Evolutionary conservation across 2,329 filamentous ascomycete species (phyloP).

Genomic region (Fusarium anthophilum): DNA sequence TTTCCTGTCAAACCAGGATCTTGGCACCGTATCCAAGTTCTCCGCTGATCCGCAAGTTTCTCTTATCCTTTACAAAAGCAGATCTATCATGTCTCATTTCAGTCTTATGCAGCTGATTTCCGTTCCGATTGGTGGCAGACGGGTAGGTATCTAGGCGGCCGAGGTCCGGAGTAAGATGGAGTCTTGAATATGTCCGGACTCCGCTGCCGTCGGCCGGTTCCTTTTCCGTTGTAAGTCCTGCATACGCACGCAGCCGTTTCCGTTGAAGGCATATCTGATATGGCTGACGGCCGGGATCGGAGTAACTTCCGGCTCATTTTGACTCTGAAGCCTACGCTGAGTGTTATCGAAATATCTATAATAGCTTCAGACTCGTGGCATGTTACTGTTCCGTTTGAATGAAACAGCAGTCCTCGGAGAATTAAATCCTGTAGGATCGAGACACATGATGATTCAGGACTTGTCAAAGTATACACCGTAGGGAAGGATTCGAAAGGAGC

Average conservation of each 20-base stretch:
- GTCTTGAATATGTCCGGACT: neutral
- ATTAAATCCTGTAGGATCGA: neutral
- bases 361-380: accelerated
- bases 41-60: neutral
- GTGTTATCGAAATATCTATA: neutral
- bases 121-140: neutral
- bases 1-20: neutral
- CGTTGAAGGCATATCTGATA: neutral
- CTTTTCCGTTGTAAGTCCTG: neutral
- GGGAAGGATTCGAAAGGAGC: too few species aligned
- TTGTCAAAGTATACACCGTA: too few species aligned
- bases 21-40: neutral
- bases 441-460: neutral
- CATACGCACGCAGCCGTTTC: neutral
- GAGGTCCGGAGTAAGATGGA: constrained; percentile 2
- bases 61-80: neutral
- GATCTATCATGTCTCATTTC: neutral
- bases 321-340: too few species aligned
- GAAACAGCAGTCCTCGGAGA: neutral
- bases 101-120: neutral
- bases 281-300: neutral
- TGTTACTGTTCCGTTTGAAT: too few species aligned
- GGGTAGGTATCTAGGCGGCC: neutral
- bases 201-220: neutral
- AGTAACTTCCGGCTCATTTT: too few species aligned